Base-by-base conservation (phyloP, 2,329 filamentous ascomycete species). In the Alternaria sp. region DNA sequence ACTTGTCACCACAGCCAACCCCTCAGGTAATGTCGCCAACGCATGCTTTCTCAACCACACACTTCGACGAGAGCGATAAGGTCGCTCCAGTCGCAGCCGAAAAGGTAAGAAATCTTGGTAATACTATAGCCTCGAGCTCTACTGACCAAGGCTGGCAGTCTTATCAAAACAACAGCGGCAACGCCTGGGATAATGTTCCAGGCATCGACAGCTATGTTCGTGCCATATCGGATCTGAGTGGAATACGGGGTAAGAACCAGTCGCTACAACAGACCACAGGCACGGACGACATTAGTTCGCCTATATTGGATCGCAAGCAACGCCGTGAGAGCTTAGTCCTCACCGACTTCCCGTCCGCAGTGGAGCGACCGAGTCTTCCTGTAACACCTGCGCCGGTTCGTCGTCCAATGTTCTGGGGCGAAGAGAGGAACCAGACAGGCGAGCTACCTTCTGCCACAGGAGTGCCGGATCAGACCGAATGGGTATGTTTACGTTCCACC, bases 171-270 rank as follows among this genome's bases (percentile, higher is more conserved):
- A 88, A 85, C 32, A 76, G 57, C 54, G 74, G 68, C 56, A 99
- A 98, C 79, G 94, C 93, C 15, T 99, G 96, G 96, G 96, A 99
- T 74, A 92, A 93, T 57, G 87, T 96, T 56, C 92, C 92, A 12
- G 91, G 93, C 69, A 99, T 99, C 72, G 90, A 93, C 73, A 87
- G 88, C 67, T 99, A 97, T 77, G 92, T 98, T 58, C 91, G 92
- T 67, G 86, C 88, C 57, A 83, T 97, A 59, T 81, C 82, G 56
- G 76, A 80, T 5, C 89, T 91, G 71, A 89, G 90, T 77, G 86
- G 88, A 74, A 86, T 85, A 60, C 85, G 83, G 63, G 84, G 79
- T 56, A 84, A 82, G 66, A 69, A 71, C 10, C 65, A 85, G 64
- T 80, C 83, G n/a, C 68, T 81, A 25, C 73, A 70, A 21, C 67